Base-by-base conservation (phyloP, 1,139 yeast species). In the Saccharomycopsis hybrid region DNA sequence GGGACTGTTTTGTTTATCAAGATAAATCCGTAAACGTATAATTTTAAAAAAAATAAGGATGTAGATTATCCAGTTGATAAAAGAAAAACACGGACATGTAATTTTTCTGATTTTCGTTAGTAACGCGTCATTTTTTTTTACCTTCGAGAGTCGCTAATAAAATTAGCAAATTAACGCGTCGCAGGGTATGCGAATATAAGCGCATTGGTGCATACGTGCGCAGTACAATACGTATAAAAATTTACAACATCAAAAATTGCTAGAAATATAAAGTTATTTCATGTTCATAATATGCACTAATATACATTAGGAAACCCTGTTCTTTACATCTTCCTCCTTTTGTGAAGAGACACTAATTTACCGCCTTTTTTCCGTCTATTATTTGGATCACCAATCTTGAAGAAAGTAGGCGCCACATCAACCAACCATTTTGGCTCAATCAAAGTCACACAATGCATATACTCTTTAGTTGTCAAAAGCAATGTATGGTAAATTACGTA, bases 341-440 rank as follows among this genome's bases (percentile, higher is more conserved):
- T 36, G 7, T 9, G 5, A 5, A 43, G 25, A 28, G 50, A 47
- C 31, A 42, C 43, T 13, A 47, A 36, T 13, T 37, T 43, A 3
- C 32, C 46, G 8, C 18, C 9, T 28, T 47, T 49, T 27, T 37
- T 41, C 35, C 44, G 44, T n/a, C 35, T 44, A 41, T 39, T 44
- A 13, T 43, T 39, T 11, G 51, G 51, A 37, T 52, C 52, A 4
- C 47, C 49, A 27, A 52, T 42, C 63, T 82, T 80, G 73, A 86
- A 92, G 65, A 83, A 90, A 48, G 80, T 80, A 1, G 98, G 97
- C 1, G 97, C 97, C 39, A 80, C 76, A 58, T 85, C 89, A 5
- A 83, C 72, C 41, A 92, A 70, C 97, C 97, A 90, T 56, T 73
- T 72, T 0, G 97, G 90, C 51, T 88, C 94, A 48, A 92, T 82